A percentile compares a stretch with the other conserved stretches of the same genome.
Conservation (phyloP, 257 asterid genomes). For the Nyctanthes arbortristis region DNA sequence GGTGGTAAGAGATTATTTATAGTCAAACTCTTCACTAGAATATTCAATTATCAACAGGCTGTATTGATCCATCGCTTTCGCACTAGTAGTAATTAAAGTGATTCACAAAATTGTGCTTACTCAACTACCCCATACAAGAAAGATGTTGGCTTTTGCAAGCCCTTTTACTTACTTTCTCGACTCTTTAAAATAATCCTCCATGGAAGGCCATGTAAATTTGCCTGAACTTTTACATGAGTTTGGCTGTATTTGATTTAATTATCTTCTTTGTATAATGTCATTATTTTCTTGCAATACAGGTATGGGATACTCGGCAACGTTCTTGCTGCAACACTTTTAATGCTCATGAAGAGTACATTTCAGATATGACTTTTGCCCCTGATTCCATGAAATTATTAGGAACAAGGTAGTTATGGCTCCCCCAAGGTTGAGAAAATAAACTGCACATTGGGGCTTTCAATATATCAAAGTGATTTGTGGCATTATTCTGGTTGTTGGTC, state of each 20-base stretch:
- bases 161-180: constrained; percentile 1
- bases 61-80: not conserved
- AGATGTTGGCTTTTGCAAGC: not conserved
- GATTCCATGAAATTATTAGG: constrained; percentile 79
- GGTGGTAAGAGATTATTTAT: too few species aligned
- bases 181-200: not conserved
- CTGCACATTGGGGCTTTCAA: not conserved
- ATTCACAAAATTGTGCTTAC: not conserved
- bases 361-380: constrained; percentile 80
- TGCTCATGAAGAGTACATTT: constrained; percentile 80
- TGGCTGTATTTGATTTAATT: not conserved
- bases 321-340: constrained; percentile 71
- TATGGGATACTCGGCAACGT: constrained; percentile 91
- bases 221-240: constrained; percentile 3
- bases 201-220: constrained; percentile 1
- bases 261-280: not conserved
- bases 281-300: constrained; percentile 39
- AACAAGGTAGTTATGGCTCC: constrained; percentile 54
- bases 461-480: not conserved
- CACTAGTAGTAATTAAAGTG: not conserved
- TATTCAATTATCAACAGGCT: not conserved
- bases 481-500: not conserved
- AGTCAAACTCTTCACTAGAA: too few species aligned
- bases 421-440: not conserved
- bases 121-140: not conserved